phyloP scores from a whole-genome alignment of 805 yeast genomes.

The Hanseniaspora clermontiae region DNA sequence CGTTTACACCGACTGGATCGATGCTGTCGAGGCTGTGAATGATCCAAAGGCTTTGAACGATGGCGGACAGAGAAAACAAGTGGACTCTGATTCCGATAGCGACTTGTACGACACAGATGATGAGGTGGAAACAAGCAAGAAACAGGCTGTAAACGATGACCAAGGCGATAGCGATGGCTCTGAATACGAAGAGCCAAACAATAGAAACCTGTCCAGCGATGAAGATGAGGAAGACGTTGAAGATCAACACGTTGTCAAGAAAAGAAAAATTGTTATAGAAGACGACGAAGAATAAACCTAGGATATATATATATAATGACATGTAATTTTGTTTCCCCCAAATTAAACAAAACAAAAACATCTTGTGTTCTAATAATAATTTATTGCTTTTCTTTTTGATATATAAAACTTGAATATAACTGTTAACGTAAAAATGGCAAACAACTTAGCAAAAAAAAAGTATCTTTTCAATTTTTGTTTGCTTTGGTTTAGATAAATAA shows the following conservation, averaged over 20 bases:
- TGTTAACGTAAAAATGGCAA: too few species aligned
- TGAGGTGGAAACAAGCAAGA: slow-evolving; percentile 14
- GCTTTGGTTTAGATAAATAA: too few species aligned
- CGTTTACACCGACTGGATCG: slow-evolving; percentile 94
- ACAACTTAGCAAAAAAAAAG: too few species aligned
- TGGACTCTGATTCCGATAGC: slow-evolving; percentile 17
- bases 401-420: neutral
- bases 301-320: neutral
- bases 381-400: neutral
- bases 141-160: slow-evolving; percentile 6
- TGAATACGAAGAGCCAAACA: neutral
- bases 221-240: slow-evolving; percentile 17
- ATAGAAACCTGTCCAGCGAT: slow-evolving; percentile 15
- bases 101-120: slow-evolving; percentile 29
- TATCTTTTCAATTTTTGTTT: too few species aligned
- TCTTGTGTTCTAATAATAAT: neutral
- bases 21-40: slow-evolving; percentile 69
- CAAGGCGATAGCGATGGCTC: neutral
- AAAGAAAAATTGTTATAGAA: slow-evolving; percentile 18
- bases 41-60: slow-evolving; percentile 28
- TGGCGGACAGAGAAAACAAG: slow-evolving; percentile 17
- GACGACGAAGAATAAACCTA: slow-evolving; percentile 19
- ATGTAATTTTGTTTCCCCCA: neutral
- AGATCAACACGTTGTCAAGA: slow-evolving; percentile 14
- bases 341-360: neutral